phyloP scores from a whole-genome alignment of 2,329 filamentous ascomycete species.

The Thermoascus crustaceus region DNA sequence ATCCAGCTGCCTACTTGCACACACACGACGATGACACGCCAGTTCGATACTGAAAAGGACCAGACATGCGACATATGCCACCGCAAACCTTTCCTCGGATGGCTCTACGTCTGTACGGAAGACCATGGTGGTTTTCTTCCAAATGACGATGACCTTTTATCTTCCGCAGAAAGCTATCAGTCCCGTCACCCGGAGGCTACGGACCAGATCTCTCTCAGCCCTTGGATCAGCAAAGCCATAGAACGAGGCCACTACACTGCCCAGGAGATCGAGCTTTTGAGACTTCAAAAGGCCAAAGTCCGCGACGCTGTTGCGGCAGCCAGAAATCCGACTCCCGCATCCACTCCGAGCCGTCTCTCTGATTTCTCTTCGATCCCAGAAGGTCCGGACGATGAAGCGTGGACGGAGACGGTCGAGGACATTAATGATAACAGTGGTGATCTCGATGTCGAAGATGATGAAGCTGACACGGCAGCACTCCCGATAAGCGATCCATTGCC shows the following conservation, averaged over 20 bases:
- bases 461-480: no score
- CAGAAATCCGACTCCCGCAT: constrained; percentile 6
- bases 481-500: constrained; percentile 4
- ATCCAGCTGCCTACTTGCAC: constrained; percentile 44
- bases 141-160: constrained; percentile 24
- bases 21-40: constrained; percentile 59
- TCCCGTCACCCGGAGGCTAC: constrained; percentile 5
- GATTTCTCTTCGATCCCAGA: neutral
- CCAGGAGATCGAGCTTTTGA: constrained; percentile 34
- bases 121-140: constrained; percentile 46
- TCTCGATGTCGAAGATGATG: neutral
- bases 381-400: constrained; percentile 9
- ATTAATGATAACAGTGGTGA: constrained; percentile 9
- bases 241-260: constrained; percentile 34
- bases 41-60: constrained; percentile 43
- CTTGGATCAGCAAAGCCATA: constrained; percentile 36
- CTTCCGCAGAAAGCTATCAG: constrained; percentile 17
- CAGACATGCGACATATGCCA: constrained; percentile 53
- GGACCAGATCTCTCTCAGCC: constrained; percentile 22
- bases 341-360: neutral
- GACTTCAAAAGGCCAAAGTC: constrained; percentile 32
- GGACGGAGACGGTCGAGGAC: constrained; percentile 12
- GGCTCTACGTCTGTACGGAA: constrained; percentile 65
- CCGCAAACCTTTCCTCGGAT: constrained; percentile 52
- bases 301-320: constrained; percentile 17